Evolutionary conservation across 768 basidiomycete genomes (phyloP).

Genomic region (Sarcodon aspratus): DNA sequence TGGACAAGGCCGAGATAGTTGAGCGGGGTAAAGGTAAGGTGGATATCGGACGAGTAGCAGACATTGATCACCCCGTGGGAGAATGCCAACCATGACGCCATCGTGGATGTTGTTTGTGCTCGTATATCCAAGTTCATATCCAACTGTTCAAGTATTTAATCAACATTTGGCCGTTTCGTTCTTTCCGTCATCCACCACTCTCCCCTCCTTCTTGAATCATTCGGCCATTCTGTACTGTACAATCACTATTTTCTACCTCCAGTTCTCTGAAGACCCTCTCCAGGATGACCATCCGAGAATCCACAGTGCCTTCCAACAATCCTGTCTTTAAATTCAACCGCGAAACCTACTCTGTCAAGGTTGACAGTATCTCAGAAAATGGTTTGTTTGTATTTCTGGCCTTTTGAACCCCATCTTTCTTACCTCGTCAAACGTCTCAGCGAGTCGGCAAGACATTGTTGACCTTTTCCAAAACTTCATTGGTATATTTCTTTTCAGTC

Average conservation of each 20-base stretch:
- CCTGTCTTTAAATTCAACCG: slow-evolving; percentile 24
- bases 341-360: slow-evolving; percentile 32
- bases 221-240: slow-evolving; percentile 5
- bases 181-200: slow-evolving; percentile 4
- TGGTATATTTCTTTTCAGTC: slow-evolving; percentile 22
- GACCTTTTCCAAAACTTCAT: slow-evolving; percentile 47
- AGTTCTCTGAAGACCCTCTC: slow-evolving; percentile 4
- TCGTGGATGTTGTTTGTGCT: too few species aligned
- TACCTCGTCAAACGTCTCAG: slow-evolving; percentile 9
- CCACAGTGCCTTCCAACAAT: slow-evolving; percentile 13
- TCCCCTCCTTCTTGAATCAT: background rate
- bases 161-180: slow-evolving; percentile 5
- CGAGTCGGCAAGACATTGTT: slow-evolving; percentile 34
- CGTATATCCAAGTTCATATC: too few species aligned
- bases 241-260: slow-evolving; percentile 8
- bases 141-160: too few species aligned
- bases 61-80: slow-evolving; percentile 16
- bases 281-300: slow-evolving; percentile 17
- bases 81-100: too few species aligned
- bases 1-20: slow-evolving; percentile 32
- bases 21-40: slow-evolving; percentile 35
- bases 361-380: slow-evolving; percentile 25
- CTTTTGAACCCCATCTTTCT: background rate
- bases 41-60: slow-evolving; percentile 29
- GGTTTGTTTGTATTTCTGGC: slow-evolving; percentile 14